These are phyloP conservation scores for Noccaea caerulescens DNA, from an alignment of 345 rosid genomes.

Conservation along the genomic window DNA sequence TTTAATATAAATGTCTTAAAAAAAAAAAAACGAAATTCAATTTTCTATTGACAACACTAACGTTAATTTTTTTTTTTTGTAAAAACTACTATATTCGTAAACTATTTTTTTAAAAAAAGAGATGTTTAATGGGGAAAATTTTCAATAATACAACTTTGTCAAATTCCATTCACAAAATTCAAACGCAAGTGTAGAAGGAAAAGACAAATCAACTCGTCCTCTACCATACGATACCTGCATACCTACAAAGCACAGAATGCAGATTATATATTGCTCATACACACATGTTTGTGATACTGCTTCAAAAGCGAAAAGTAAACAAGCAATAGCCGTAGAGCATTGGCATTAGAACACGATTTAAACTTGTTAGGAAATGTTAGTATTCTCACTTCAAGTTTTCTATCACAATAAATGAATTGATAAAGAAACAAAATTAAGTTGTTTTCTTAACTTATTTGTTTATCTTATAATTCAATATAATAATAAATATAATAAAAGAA, in stretches of 20 bases:
- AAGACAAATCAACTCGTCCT: conserved; percentile 63
- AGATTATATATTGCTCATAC: background rate
- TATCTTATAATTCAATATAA: too few species aligned
- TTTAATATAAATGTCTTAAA: too few species aligned
- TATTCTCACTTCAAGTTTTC: conserved; percentile 78
- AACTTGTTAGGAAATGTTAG: conserved; percentile 6
- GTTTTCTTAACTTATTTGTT: too few species aligned
- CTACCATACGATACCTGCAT: conserved; percentile 72
- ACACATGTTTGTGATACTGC: conserved; percentile 26
- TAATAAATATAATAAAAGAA: too few species aligned
- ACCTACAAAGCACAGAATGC: conserved; percentile 54
- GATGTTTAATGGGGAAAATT: too few species aligned
- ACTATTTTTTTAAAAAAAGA: too few species aligned
- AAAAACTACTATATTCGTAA: too few species aligned
- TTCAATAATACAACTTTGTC: too few species aligned
- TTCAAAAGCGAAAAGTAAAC: background rate
- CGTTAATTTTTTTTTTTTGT: too few species aligned
- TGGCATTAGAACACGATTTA: background rate
- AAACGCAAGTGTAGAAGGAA: background rate
- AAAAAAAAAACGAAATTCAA: too few species aligned
- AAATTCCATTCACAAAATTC: background rate
- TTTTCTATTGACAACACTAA: too few species aligned
- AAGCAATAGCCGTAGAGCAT: conserved; percentile 1
- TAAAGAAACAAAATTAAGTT: too few species aligned
- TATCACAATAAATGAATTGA: background rate